These are phyloP conservation scores for Colletotrichum acutatum DNA, from an alignment of 2,329 filamentous ascomycete genomes.

Conservation along the genomic window DNA sequence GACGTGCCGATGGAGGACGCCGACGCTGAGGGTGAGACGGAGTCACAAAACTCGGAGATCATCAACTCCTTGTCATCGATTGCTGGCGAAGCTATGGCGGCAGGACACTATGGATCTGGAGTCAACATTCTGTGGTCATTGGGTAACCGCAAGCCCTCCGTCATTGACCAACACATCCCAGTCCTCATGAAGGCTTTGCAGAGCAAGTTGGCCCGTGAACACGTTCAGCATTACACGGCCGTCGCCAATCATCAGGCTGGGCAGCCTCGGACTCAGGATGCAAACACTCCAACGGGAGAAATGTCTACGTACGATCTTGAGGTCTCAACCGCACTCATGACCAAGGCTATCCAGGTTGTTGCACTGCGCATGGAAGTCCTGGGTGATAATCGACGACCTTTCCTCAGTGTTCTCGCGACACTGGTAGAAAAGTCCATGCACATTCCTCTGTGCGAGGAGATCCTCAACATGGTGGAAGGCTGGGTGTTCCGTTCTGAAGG, in stretches of 20 bases:
- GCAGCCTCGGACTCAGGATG: slow-evolving; percentile 58
- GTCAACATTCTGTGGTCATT: slow-evolving; percentile 96
- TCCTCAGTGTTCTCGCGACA: slow-evolving; percentile 93
- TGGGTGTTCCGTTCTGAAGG: slow-evolving; percentile 98
- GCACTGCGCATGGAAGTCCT: slow-evolving; percentile 92
- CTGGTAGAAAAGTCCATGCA: slow-evolving; percentile 96
- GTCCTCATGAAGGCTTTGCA: slow-evolving; percentile 94
- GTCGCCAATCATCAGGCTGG: slow-evolving; percentile 63
- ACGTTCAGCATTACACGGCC: slow-evolving; percentile 80
- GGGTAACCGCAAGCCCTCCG: slow-evolving; percentile 82
- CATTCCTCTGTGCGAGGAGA: slow-evolving; percentile 87
- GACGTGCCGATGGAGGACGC: slow-evolving; percentile 79
- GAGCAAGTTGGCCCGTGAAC: slow-evolving; percentile 90
- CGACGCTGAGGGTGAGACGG: slow-evolving; percentile 86
- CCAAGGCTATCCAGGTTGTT: slow-evolving; percentile 94
- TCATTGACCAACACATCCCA: slow-evolving; percentile 89
- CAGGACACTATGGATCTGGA: slow-evolving; percentile 83
- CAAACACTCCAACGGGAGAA: slow-evolving; percentile 64
- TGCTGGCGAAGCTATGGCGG: slow-evolving; percentile 87
- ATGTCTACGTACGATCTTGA: slow-evolving; percentile 83
- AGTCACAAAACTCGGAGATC: slow-evolving; percentile 87
- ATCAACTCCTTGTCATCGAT: slow-evolving; percentile 85
- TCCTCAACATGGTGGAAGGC: slow-evolving; percentile 90
- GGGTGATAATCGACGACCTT: slow-evolving; percentile 89
- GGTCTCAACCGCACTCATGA: slow-evolving; percentile 89